These are phyloP conservation scores for Pythium dissimile DNA, from an alignment of 352 stramenopile genomes.

Conservation along the genomic window DNA sequence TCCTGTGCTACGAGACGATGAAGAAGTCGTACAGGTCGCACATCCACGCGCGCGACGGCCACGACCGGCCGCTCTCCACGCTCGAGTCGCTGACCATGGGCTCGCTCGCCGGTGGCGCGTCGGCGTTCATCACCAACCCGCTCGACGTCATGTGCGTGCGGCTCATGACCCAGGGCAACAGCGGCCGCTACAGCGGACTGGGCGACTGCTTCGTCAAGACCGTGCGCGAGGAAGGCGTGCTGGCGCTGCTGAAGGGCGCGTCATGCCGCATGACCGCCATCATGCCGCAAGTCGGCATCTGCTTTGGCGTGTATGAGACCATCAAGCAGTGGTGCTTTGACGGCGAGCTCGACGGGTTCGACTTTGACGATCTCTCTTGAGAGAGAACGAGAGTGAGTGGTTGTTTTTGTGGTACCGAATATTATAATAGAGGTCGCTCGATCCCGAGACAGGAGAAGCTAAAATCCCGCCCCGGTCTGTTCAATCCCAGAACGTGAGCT, in stretches of 20 bases:
- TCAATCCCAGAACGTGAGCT: too few species aligned
- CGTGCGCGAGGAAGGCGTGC: constrained; percentile 46
- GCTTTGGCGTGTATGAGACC: constrained; percentile 85
- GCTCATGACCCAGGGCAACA: constrained; percentile 80
- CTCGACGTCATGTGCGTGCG: constrained; percentile 77
- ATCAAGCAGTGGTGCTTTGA: constrained; percentile 72
- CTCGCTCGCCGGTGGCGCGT: constrained; percentile 48
- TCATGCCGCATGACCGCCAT: constrained; percentile 63
- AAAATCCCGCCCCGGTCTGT: too few species aligned
- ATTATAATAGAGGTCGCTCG: constrained; percentile 6
- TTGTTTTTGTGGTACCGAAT: background rate
- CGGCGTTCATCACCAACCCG: constrained; percentile 78
- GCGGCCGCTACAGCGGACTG: constrained; percentile 59
- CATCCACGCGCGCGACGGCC: constrained; percentile 20
- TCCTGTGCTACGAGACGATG: constrained; percentile 80
- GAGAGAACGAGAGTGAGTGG: background rate
- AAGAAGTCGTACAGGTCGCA: constrained; percentile 48
- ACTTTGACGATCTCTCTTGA: constrained; percentile 37
- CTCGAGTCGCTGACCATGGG: constrained; percentile 57
- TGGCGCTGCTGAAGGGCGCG: constrained; percentile 68
- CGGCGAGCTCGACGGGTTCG: constrained; percentile 65
- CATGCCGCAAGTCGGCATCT: constrained; percentile 78
- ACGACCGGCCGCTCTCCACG: constrained; percentile 41
- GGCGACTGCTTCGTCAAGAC: constrained; percentile 57
- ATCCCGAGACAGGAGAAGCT: too few species aligned